Percentiles rank a stretch among this genome's conserved stretches.
phyloP scores from a whole-genome alignment of 345 rosid genomes.

The Orychophragmus violaceus region DNA sequence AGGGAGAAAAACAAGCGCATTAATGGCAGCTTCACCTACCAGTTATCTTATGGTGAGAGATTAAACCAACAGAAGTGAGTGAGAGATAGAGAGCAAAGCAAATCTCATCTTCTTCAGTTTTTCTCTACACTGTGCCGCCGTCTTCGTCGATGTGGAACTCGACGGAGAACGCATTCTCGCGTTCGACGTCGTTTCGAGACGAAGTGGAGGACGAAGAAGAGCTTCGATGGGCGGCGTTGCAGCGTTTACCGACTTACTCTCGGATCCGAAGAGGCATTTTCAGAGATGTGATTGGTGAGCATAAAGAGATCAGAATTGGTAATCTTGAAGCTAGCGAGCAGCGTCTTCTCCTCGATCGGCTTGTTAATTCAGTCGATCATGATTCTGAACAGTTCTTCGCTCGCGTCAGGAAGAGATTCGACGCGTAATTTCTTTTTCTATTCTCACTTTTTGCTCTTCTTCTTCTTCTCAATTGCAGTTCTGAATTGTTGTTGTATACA shows the following conservation, averaged over 20 bases:
- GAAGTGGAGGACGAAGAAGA: slow-evolving; percentile 69
- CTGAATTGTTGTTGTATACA: neutral
- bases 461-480: neutral
- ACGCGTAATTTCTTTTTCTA: slow-evolving; percentile 42
- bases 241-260: slow-evolving; percentile 76
- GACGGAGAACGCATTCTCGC: slow-evolving; percentile 64
- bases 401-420: slow-evolving; percentile 68
- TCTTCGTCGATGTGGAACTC: slow-evolving; percentile 74
- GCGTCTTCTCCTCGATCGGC: slow-evolving; percentile 64
- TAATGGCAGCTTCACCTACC: slow-evolving; percentile 31
- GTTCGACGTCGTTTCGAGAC: slow-evolving; percentile 59
- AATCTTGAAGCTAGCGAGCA: slow-evolving; percentile 66
- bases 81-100: neutral
- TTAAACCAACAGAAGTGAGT: slow-evolving; percentile 1
- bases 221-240: slow-evolving; percentile 86
- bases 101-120: neutral
- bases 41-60: slow-evolving; percentile 19
- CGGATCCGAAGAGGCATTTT: slow-evolving; percentile 76
- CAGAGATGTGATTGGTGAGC: slow-evolving; percentile 58
- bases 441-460: no score
- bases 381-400: slow-evolving; percentile 84
- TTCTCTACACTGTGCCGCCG: neutral
- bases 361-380: slow-evolving; percentile 64
- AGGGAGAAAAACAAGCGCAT: slow-evolving; percentile 3
- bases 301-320: slow-evolving; percentile 58